Percentiles rank a stretch among this genome's conserved stretches.
Evolutionary conservation across 441 rosid species (phyloP).

Genomic region (Adansonia madagascariensis): DNA sequence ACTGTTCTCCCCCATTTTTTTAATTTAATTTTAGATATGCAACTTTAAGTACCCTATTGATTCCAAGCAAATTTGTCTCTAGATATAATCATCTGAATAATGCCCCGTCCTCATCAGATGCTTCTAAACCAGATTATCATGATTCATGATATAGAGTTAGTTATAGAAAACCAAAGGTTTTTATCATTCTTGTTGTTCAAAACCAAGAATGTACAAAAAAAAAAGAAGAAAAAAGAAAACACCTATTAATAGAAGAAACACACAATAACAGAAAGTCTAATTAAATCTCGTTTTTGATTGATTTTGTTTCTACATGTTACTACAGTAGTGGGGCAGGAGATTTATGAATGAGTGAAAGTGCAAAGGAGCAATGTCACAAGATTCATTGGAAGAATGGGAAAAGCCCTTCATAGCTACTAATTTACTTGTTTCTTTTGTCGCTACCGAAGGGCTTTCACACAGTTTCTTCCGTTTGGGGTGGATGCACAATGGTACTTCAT

Average conservation of each 20-base stretch:
- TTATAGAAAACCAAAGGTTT: not conserved
- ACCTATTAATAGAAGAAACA: not conserved
- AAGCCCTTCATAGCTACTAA: not conserved
- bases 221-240: not conserved
- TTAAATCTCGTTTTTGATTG: not conserved
- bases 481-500: not conserved
- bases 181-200: not conserved
- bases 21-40: too few relatives aligned
- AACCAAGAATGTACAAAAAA: not conserved
- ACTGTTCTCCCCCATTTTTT: not conserved
- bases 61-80: too few relatives aligned
- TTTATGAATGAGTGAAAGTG: not conserved
- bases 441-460: not conserved
- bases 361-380: not conserved
- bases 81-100: too few relatives aligned
- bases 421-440: constrained; percentile 14
- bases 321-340: constrained; percentile 9
- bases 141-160: too few relatives aligned
- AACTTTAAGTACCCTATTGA: too few relatives aligned
- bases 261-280: not conserved
- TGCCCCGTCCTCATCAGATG: too few relatives aligned
- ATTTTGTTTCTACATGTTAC: not conserved
- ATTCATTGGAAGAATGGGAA: not conserved
- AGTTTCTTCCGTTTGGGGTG: not conserved
- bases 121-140: too few relatives aligned